Evolutionary conservation across 352 stramenopile species (phyloP).

Genomic region (Phytophthora parvispora): DNA sequence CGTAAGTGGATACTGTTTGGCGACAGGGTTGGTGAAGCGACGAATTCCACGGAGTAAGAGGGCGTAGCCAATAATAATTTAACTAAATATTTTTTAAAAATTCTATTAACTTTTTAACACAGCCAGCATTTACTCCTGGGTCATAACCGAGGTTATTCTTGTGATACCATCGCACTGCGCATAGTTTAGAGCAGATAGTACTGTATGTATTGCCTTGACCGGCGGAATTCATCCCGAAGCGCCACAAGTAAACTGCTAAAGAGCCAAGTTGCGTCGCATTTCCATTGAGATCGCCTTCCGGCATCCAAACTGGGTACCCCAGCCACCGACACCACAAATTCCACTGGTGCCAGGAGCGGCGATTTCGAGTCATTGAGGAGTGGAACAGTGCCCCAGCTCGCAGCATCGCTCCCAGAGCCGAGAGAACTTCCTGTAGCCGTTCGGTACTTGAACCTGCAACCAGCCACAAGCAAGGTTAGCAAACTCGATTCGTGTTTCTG

Average conservation of each 20-base stretch:
- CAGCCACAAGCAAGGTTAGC: constrained; percentile 15
- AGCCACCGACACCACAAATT: constrained; percentile 2
- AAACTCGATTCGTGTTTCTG: not conserved
- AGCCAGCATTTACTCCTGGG: constrained; percentile 11
- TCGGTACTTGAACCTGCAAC: constrained; percentile 14
- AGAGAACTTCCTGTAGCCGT: constrained; percentile 14
- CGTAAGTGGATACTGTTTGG: constrained; percentile 18
- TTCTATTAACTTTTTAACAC: no score
- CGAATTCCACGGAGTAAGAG: constrained; percentile 9
- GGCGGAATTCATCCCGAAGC: constrained; percentile 9
- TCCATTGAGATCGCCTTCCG: not conserved
- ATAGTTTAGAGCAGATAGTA: constrained; percentile 16
- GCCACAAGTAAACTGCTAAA: constrained; percentile 17
- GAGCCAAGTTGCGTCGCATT: constrained; percentile 6
- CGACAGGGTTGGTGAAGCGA: constrained; percentile 17
- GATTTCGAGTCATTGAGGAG: not conserved
- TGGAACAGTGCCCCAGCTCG: constrained; percentile 13
- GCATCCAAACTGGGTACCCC: not conserved
- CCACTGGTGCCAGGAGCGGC: constrained; percentile 6
- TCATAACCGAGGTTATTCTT: constrained; percentile 20
- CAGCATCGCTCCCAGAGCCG: constrained; percentile 22
- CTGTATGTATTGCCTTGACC: constrained; percentile 9
- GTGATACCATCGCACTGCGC: constrained; percentile 14
- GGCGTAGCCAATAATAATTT: no score
- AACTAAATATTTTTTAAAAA: no score